phyloP scores from a whole-genome alignment of 2,329 filamentous ascomycete genomes.

The Pyricularia sp. region DNA sequence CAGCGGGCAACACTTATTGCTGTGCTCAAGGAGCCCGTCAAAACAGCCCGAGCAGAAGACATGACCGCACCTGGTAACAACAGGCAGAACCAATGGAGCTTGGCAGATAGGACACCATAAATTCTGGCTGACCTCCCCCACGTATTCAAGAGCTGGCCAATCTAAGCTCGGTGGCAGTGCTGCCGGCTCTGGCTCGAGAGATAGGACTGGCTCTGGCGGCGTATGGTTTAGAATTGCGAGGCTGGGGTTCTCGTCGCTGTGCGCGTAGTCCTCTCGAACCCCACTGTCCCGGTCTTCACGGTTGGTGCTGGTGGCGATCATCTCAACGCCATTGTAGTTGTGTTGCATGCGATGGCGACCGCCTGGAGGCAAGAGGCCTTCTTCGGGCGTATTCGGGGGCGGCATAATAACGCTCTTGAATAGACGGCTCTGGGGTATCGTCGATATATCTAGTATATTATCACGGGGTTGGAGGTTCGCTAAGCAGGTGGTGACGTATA shows the following conservation, averaged over 20 bases:
- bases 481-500: neutral
- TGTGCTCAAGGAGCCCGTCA: constrained; percentile 29
- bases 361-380: constrained; percentile 3
- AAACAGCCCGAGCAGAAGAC: constrained; percentile 55
- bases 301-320: neutral
- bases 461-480: neutral
- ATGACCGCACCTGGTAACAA: constrained; percentile 54
- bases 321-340: neutral
- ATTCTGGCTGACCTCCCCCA: constrained; percentile 21
- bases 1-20: constrained; percentile 41
- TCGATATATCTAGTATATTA: too few species aligned
- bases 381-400: constrained; percentile 17
- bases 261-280: neutral
- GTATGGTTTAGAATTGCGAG: neutral
- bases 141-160: constrained; percentile 22
- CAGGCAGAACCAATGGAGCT: constrained; percentile 48
- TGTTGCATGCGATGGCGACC: neutral
- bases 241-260: neutral
- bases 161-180: constrained; percentile 15
- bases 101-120: constrained; percentile 39
- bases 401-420: constrained; percentile 14
- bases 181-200: neutral
- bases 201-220: neutral
- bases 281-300: neutral
- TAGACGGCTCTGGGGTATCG: too few species aligned